Evolutionary conservation across 352 stramenopile genomes (phyloP).

Genomic region (Pythium chondricola): DNA sequence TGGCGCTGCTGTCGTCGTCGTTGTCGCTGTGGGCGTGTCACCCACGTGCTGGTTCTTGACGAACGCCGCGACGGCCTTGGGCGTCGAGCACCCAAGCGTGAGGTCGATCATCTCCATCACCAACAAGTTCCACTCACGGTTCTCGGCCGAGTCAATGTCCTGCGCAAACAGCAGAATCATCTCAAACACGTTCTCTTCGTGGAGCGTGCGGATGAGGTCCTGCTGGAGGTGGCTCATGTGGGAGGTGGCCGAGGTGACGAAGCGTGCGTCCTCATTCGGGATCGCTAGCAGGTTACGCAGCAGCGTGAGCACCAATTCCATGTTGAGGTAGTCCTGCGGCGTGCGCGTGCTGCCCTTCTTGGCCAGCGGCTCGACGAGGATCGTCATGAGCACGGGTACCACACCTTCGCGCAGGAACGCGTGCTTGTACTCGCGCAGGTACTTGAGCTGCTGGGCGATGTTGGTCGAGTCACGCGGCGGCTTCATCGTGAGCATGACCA

Average conservation of each 20-base stretch:
- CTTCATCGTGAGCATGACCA: constrained; percentile 89
- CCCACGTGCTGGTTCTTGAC: constrained; percentile 25
- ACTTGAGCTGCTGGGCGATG: constrained; percentile 73
- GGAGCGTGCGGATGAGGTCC: constrained; percentile 66
- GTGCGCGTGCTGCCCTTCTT: constrained; percentile 51
- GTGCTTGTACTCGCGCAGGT: constrained; percentile 80
- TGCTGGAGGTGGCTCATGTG: constrained; percentile 78
- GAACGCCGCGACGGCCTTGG: constrained; percentile 58
- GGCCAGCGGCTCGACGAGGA: constrained; percentile 75
- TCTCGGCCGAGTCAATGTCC: constrained; percentile 80
- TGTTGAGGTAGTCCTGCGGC: constrained; percentile 72
- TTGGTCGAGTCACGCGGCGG: constrained; percentile 71
- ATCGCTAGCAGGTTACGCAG: constrained; percentile 79
- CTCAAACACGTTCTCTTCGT: constrained; percentile 83
- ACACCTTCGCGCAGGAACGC: constrained; percentile 70
- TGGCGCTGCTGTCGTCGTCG: background rate
- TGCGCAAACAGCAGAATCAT: constrained; percentile 83
- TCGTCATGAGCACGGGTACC: constrained; percentile 80
- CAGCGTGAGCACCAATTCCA: constrained; percentile 86
- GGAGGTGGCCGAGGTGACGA: constrained; percentile 74
- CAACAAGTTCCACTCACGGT: constrained; percentile 83
- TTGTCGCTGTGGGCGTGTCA: background rate
- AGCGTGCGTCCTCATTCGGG: constrained; percentile 71
- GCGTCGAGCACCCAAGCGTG: constrained; percentile 62
- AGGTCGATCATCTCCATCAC: constrained; percentile 88